phyloP scores from a whole-genome alignment of 768 basidiomycete genomes.

The Naganishia antarctica region DNA sequence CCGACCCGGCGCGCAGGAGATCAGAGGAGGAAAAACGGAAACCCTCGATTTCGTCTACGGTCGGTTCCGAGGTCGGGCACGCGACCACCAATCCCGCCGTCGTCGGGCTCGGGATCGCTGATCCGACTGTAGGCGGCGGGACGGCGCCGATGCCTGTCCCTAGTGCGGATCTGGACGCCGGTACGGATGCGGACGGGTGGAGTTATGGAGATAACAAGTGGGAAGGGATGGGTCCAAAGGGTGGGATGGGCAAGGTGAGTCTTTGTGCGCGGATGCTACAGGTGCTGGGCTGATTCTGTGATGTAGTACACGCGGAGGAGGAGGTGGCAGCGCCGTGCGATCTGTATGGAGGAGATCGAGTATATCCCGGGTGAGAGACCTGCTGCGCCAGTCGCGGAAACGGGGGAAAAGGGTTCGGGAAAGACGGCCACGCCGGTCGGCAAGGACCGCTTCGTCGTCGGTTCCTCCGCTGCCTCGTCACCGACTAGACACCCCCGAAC shows the following conservation, averaged over 20 bases:
- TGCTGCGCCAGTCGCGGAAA: background rate
- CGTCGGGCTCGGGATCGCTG: background rate
- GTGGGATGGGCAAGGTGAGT: slow-evolving; percentile 72
- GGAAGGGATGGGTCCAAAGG: slow-evolving; percentile 69
- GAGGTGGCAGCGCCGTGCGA: slow-evolving; percentile 78
- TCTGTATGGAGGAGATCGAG: slow-evolving; percentile 68
- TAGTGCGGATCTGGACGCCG: slow-evolving; percentile 28
- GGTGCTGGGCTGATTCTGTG: background rate
- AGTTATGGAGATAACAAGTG: slow-evolving; percentile 93
- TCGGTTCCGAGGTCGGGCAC: too few species aligned
- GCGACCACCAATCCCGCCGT: slow-evolving; percentile 6
- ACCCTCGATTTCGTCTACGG: background rate
- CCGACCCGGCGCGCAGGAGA: background rate
- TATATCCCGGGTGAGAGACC: slow-evolving; percentile 31
- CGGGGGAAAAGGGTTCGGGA: background rate
- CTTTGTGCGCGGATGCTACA: background rate
- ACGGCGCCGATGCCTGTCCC: background rate
- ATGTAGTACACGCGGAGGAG: slow-evolving; percentile 73
- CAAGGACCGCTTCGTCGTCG: background rate
- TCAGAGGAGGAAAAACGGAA: slow-evolving; percentile 4
- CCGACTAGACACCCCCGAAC: background rate
- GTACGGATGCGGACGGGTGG: slow-evolving; percentile 84
- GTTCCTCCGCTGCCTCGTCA: background rate
- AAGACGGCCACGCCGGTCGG: background rate
- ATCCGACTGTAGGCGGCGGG: background rate